Base-by-base conservation (phyloP, 306 rosid species). In the Gleditsia sinensis region DNA sequence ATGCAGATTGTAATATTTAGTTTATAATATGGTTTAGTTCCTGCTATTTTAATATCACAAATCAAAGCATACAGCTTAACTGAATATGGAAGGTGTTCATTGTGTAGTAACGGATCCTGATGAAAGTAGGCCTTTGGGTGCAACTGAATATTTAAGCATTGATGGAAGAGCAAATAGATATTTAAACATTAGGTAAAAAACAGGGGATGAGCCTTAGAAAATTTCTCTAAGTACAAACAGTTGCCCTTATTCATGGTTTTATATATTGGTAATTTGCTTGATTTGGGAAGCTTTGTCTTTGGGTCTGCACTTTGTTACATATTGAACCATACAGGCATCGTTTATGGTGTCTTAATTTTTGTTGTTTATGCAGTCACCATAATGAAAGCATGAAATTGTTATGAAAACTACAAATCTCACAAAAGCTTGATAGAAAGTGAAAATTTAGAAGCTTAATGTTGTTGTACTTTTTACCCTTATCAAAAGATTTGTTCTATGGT, bases 281-380 rank as follows among this genome's bases (percentile, higher is more conserved):
- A 8, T 13, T 25, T 34, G 46, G 17, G 67, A 56, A 42, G 66
- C 65, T 71, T 71, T 39, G 13, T 56, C 40, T 71, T 49, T 25
- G 39, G 69, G 69, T 16, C 46, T 74, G 61, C 53, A 48, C 19
- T 23, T 7, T 33, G 25, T 48, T 33, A 14, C 59, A 23, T 61
- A 24, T 61, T 16, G 25, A 60, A 61, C 62, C 32, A 23, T 33
- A 53, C 21, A 9, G 40, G 71, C 17, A 6, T 27, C 9, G 23
- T 42, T 73, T 53, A 33, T 32, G 58, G 36, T 49, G 21, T 32
- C 19, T 32, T 24, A 20, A 49, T 32, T 33, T 59, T 12, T 43
- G 9, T 30, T 3, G n/a, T 6, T 30, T 34, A 9, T 19, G 66
- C 16, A 28, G 16, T 60, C 9, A 19, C 6, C 14, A 7, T 20